Conservation (phyloP, 2,329 filamentous ascomycete species). For the Gnomoniopsis smithogilvyi region DNA sequence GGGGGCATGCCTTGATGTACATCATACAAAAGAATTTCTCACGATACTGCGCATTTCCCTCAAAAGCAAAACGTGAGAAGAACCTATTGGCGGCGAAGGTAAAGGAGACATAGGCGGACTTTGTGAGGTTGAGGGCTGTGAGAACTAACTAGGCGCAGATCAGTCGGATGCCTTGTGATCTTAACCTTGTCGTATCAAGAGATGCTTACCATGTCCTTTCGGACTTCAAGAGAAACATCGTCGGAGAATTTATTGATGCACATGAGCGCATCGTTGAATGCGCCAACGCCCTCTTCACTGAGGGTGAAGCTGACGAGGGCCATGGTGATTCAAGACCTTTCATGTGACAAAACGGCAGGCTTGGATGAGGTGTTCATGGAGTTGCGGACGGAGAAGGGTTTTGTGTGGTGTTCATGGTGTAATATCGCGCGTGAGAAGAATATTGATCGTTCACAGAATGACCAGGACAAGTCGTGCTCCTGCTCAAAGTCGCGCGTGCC, state of each 20-base stretch:
- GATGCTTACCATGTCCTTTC: slow-evolving; percentile 57
- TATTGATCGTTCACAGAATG: too few relatives aligned
- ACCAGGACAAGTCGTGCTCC: too few relatives aligned
- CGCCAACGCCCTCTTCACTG: slow-evolving; percentile 67
- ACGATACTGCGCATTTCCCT: slow-evolving; percentile 46
- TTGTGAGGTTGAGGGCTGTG: slow-evolving; percentile 75
- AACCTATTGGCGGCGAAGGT: slow-evolving; percentile 65
- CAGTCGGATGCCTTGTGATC: background rate
- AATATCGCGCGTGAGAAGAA: background rate
- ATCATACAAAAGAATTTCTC: slow-evolving; percentile 72
- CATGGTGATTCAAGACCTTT: slow-evolving; percentile 31
- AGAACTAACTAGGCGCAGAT: slow-evolving; percentile 57
- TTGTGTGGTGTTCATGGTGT: background rate
- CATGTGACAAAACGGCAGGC: background rate
- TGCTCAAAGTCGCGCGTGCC: too few relatives aligned
- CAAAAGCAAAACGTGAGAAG: slow-evolving; percentile 70
- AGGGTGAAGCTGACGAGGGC: slow-evolving; percentile 69
- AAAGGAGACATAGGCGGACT: slow-evolving; percentile 75
- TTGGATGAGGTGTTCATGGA: background rate
- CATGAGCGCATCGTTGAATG: slow-evolving; percentile 68
- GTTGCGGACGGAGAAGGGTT: background rate
- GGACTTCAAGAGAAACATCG: slow-evolving; percentile 71
- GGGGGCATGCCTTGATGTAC: slow-evolving; percentile 58
- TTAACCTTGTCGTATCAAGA: slow-evolving; percentile 20
- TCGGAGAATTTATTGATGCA: slow-evolving; percentile 80